Percentiles rank a stretch among this genome's conserved stretches.
These are phyloP conservation scores for Pleurotus cornucopiae DNA, from an alignment of 768 basidiomycete genomes.

Conservation along the genomic window DNA sequence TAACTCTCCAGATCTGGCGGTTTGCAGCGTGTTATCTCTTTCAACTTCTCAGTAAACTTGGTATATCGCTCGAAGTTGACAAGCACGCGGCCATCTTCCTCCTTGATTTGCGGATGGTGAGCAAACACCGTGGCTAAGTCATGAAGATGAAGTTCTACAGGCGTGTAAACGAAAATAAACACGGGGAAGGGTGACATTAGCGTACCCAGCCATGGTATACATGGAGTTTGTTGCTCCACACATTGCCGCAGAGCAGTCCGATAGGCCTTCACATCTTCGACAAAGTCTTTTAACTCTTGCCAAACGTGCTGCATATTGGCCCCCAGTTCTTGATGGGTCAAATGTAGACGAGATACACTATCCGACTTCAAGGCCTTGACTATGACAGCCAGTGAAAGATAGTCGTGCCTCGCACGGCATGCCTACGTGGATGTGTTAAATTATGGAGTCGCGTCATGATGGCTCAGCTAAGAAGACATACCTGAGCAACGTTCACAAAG, in stretches of 20 bases:
- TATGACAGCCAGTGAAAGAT: conserved; percentile 38
- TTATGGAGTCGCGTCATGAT: not conserved
- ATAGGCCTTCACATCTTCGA: conserved; percentile 35
- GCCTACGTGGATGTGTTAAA: conserved; percentile 23
- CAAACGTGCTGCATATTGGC: conserved; percentile 23
- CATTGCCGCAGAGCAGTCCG: conserved; percentile 26
- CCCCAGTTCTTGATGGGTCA: conserved; percentile 27
- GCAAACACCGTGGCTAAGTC: conserved; percentile 29
- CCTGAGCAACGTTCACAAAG: conserved; percentile 38
- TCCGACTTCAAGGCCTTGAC: conserved; percentile 36
- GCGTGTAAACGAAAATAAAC: too few relatives aligned
- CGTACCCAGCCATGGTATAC: conserved; percentile 40
- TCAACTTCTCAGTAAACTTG: conserved; percentile 32
- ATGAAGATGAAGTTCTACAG: conserved; percentile 34
- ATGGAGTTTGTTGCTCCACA: conserved; percentile 17
- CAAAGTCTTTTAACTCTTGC: conserved; percentile 27
- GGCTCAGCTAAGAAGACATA: conserved; percentile 15
- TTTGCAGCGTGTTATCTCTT: conserved; percentile 25
- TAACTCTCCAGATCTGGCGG: conserved; percentile 29
- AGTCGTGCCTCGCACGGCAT: conserved; percentile 40
- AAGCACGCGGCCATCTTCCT: conserved; percentile 26
- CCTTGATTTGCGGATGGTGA: conserved; percentile 22
- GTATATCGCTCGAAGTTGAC: conserved; percentile 41
- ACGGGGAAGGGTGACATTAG: not conserved
- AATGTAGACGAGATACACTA: conserved; percentile 29